Evolutionary conservation across 306 rosid species (phyloP).

Genomic region (Corylus avellana): DNA sequence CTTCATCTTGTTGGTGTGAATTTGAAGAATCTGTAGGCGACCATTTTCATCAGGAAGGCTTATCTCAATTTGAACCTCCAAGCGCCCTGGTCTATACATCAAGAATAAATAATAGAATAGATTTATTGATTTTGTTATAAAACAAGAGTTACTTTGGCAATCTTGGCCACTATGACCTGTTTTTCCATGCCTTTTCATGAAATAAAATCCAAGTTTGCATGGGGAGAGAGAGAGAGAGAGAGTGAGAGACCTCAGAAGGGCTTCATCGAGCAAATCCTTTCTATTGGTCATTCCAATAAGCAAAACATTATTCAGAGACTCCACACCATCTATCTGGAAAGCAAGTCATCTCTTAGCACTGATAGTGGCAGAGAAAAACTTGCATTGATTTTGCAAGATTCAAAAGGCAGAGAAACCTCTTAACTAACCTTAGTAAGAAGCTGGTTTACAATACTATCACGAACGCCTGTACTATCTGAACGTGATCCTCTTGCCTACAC

Average conservation of each 20-base stretch:
- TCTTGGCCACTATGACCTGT: slow-evolving; percentile 6
- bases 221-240: slow-evolving; percentile 16
- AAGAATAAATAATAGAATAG: slow-evolving; percentile 18
- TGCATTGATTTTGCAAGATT: slow-evolving; percentile 8
- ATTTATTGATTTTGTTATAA: neutral
- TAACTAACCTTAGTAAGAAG: slow-evolving; percentile 90
- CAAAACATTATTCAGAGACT: slow-evolving; percentile 91
- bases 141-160: no score
- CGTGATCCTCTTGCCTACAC: slow-evolving; percentile 95
- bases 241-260: slow-evolving; percentile 75
- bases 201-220: no score
- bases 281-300: slow-evolving; percentile 99
- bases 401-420: slow-evolving; percentile 14
- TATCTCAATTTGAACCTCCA: slow-evolving; percentile 98
- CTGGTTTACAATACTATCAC: slow-evolving; percentile 95
- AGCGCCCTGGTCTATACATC: slow-evolving; percentile 83
- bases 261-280: slow-evolving; percentile 98
- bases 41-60: slow-evolving; percentile 99
- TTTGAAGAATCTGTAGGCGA: slow-evolving; percentile 94
- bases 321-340: slow-evolving; percentile 98
- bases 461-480: slow-evolving; percentile 97
- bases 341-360: slow-evolving; percentile 30
- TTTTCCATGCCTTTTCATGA: neutral
- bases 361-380: slow-evolving; percentile 8
- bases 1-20: slow-evolving; percentile 97